Conservation (phyloP, 139 green algal genomes). For the Tetraselmis chui region DNA sequence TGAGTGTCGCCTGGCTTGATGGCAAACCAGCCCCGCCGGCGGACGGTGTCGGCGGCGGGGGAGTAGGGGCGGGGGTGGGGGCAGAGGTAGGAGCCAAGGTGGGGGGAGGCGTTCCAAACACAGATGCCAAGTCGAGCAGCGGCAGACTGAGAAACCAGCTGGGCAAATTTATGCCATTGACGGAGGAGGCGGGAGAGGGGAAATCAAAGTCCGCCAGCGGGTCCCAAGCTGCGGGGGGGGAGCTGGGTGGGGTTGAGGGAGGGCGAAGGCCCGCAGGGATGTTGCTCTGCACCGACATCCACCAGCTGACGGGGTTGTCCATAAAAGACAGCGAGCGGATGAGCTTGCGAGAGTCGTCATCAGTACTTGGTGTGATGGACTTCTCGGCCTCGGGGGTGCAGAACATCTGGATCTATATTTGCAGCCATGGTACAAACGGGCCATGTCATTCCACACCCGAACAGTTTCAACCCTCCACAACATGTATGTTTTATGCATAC, state of each 20-base stretch:
- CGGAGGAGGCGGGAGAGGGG: background rate
- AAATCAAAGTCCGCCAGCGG: background rate
- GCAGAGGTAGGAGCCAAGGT: background rate
- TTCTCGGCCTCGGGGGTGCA: background rate
- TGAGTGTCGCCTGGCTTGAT: too few species aligned
- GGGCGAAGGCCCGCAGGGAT: background rate
- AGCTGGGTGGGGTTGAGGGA: background rate
- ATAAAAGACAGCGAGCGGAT: background rate
- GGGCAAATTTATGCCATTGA: background rate
- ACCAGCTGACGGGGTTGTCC: background rate
- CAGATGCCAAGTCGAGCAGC: background rate
- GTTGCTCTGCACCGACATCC: background rate
- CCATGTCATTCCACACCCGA: too few species aligned
- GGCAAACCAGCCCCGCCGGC: background rate
- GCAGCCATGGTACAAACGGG: too few species aligned
- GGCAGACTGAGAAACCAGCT: background rate
- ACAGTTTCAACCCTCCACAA: too few species aligned
- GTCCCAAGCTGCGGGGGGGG: too few species aligned
- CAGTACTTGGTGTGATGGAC: too few species aligned
- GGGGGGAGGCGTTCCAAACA: background rate
- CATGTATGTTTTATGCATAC: background rate
- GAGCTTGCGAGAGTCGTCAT: background rate
- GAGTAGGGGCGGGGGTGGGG: background rate
- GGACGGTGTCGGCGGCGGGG: background rate
- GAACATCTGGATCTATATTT: background rate